Evolutionary conservation across 1,139 yeast species (phyloP).

Genomic region (Taphrina populina): DNA sequence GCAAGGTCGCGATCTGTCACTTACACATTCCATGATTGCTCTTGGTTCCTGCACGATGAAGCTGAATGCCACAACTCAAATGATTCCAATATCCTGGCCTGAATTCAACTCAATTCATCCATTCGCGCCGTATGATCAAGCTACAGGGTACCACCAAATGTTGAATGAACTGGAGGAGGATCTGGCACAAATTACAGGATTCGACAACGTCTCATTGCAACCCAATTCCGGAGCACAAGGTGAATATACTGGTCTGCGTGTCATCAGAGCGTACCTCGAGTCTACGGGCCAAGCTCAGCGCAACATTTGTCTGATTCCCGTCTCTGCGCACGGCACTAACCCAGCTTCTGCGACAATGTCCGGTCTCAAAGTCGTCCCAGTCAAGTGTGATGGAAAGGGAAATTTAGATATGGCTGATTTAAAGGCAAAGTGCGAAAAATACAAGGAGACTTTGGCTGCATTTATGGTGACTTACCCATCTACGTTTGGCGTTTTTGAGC

Average conservation of each 20-base stretch:
- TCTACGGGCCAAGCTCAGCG: slow-evolving; percentile 70
- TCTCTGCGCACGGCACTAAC: slow-evolving; percentile 96
- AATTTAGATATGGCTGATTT: slow-evolving; percentile 79
- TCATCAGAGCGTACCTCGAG: slow-evolving; percentile 74
- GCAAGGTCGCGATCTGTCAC: slow-evolving; percentile 84
- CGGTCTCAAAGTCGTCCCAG: slow-evolving; percentile 88
- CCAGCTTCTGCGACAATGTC: slow-evolving; percentile 99
- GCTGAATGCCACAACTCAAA: slow-evolving; percentile 88
- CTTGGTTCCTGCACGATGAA: slow-evolving; percentile 98
- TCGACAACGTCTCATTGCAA: slow-evolving; percentile 85
- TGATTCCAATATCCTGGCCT: slow-evolving; percentile 93
- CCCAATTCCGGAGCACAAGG: slow-evolving; percentile 99
- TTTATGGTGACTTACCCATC: slow-evolving; percentile 97
- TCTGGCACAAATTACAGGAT: slow-evolving; percentile 91
- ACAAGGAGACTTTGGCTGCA: slow-evolving; percentile 73
- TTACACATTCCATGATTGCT: slow-evolving; percentile 96
- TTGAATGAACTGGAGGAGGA: slow-evolving; percentile 76
- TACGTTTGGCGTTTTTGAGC: slow-evolving; percentile 93
- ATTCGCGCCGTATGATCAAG: slow-evolving; percentile 85
- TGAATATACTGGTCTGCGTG: slow-evolving; percentile 90
- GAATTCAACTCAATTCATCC: slow-evolving; percentile 88
- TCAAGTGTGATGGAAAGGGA: slow-evolving; percentile 81
- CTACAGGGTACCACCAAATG: slow-evolving; percentile 74
- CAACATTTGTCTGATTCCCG: slow-evolving; percentile 89
- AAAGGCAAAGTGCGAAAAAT: slow-evolving; percentile 66